Evolutionary conservation across 1,284 basidiomycete genomes (phyloP).

Genomic region (Cryptococcus depauperatus): DNA sequence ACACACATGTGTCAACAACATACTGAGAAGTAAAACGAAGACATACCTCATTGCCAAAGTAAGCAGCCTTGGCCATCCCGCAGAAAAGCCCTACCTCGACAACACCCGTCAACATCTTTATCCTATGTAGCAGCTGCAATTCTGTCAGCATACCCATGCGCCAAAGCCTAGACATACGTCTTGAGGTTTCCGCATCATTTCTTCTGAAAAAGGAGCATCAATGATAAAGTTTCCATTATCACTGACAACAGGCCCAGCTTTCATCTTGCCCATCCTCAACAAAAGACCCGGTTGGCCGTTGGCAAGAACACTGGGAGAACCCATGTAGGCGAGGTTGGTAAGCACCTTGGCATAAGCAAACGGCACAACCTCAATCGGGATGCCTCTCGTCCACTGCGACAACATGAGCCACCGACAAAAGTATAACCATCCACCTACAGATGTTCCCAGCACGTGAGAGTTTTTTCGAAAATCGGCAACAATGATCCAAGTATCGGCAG

Average conservation of each 20-base stretch:
- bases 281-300: constrained; percentile 51
- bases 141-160: not conserved
- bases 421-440: constrained; percentile 50
- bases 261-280: constrained; percentile 65
- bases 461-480: constrained; percentile 97
- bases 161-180: constrained; percentile 48
- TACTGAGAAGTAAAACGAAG: not conserved
- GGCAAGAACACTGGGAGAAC: constrained; percentile 20
- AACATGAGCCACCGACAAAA: not conserved
- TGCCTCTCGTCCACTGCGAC: constrained; percentile 70
- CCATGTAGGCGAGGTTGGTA: constrained; percentile 54
- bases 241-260: constrained; percentile 76
- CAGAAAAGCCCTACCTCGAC: constrained; percentile 96
- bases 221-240: constrained; percentile 96
- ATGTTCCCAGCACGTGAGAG: constrained; percentile 69
- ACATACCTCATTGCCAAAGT: constrained; percentile 84
- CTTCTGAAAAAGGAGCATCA: constrained; percentile 73
- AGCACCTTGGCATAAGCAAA: constrained; percentile 90
- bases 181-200: constrained; percentile 61
- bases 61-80: constrained; percentile 85
- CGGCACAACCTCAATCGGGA: constrained; percentile 92
- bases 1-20: constrained; percentile 17
- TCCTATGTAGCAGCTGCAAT: constrained; percentile 56
- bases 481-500: constrained; percentile 86
- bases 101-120: constrained; percentile 90